Base-by-base conservation (phyloP, 2,329 filamentous ascomycete genomes). In the Clonostachys byssicola region DNA sequence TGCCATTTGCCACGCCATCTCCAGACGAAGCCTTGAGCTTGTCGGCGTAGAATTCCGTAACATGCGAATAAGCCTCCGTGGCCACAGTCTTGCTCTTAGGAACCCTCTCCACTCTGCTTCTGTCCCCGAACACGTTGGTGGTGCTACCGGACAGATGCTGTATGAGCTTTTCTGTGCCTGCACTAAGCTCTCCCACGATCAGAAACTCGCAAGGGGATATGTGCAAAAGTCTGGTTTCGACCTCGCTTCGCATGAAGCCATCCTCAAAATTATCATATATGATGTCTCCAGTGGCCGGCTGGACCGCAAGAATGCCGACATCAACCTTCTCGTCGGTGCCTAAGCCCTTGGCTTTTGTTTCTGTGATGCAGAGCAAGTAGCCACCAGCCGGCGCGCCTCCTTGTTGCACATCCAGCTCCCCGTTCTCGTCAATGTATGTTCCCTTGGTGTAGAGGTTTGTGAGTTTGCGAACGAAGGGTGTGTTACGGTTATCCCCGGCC, bases 361-460 rank as follows among this genome's bases (percentile, higher is more conserved):
- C 94, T 0, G 92, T 96, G 52, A 99, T 83, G 61, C 92, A 96
- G 3, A 99, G 80, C 16, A 99, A 73, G 61, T 96, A 96, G n/a
- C 94, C 94, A n/a, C 78, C 82, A 1, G 79, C 72, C 0, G 83
- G 77, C 2, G 79, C 74, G 38, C 78, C 73, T 0, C 52, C 71
- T 54, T 58, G 70, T 56, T 60, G 61, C 47, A 72, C 70, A 45
- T 88, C 86, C 6, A 96, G 67, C 23, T 89, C 89, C 52, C 94
- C 92, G 10, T 89, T 79, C 63, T 99, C 94, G 60, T 97, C 94
- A 48, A 99, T 86, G 57, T 97, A 99, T 3, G 94, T 99, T 40
- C 92, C 94, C 65, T 97, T 99, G 9, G 94, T 99, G 68, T 99
- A 99, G 7, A 99, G 77, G 60, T 95, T 96, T 14, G 94, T 97